Evolutionary conservation across 768 basidiomycete species (phyloP).

Genomic region (Agrocybe pediades): DNA sequence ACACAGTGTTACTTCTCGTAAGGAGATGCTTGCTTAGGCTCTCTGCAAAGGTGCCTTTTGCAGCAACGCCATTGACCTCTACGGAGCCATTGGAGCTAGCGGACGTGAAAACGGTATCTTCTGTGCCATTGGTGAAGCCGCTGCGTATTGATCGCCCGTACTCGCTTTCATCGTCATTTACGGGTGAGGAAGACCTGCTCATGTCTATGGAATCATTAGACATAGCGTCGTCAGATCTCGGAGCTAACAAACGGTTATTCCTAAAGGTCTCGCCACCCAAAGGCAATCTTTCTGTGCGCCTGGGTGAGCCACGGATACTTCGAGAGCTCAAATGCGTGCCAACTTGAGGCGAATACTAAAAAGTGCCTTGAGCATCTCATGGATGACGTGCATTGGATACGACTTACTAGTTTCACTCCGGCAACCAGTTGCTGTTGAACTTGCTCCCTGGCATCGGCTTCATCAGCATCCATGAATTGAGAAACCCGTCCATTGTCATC

Average conservation of each 20-base stretch:
- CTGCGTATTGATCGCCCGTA: conserved; percentile 49
- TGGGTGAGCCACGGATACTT: conserved; percentile 70
- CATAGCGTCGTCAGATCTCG: conserved; percentile 41
- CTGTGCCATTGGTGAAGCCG: conserved; percentile 42
- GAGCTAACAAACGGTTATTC: conserved; percentile 42
- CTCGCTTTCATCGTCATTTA: conserved; percentile 59
- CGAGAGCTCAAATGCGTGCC: conserved; percentile 65
- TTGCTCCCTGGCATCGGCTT: conserved; percentile 79
- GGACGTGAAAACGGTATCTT: conserved; percentile 60
- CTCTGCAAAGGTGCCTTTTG: conserved; percentile 57
- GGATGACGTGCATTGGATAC: not conserved
- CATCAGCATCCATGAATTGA: conserved; percentile 91
- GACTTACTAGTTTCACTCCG: conserved; percentile 68
- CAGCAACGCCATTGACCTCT: conserved; percentile 35
- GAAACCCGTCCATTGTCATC: conserved; percentile 63
- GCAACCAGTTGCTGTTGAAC: conserved; percentile 83
- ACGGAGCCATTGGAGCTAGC: conserved; percentile 46
- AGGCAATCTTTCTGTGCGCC: conserved; percentile 51
- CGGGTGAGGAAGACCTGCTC: conserved; percentile 46
- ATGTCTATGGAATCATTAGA: conserved; percentile 40
- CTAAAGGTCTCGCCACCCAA: conserved; percentile 43
- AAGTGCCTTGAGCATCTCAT: conserved; percentile 2
- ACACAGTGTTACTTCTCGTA: conserved; percentile 44
- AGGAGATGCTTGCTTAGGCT: conserved; percentile 62
- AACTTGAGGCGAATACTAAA: conserved; percentile 65